Evolutionary conservation across 2,329 filamentous ascomycete genomes (phyloP), one percentile per base, ranked within the genome.

Genomic region (Phyllosticta citriasiana): DNA sequence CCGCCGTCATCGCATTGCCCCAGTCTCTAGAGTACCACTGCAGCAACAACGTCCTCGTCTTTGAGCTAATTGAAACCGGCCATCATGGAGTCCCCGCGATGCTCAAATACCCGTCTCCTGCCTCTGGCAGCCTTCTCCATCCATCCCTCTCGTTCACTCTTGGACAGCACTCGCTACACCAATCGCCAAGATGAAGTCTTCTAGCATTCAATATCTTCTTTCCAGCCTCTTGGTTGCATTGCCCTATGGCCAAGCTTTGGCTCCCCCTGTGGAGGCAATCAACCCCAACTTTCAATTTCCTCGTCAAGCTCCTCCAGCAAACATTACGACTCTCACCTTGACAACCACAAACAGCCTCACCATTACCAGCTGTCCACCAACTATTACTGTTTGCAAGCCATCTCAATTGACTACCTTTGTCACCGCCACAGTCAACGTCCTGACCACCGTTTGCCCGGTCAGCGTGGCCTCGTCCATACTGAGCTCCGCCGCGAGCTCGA

Each of bases 371-470:
- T 64, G 67, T 52, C 62, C 64, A 22, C 56, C 66, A 24, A 65
- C 63, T 8, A 62, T 70, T 7, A 67, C 65, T 40, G 63, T 66
- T 47, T 66, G 65, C 58, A 65, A 68, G 9, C 63, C 65, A 12
- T 19, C 16, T 6, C 58, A 60, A 7, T 64, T 64, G 56, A 67
- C 65, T 2, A 33, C 62, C 10, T 53, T 65, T 30, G 57, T 64
- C 10, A 64, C 66, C 59, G 62, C 62, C 0, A 65, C 62, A n/a
- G 62, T 62, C 35, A 60, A 59, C 16, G 54, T 62, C 26, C 57
- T 59, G 14, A 66, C 64, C 51, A 65, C 64, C n/a, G 62, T 67
- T 35, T 65, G 62, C 53, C 62, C 62, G 6, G 51, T 61, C 26
- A 58, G 47, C 19, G 51, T 47, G 40, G 40, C 40, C 40, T 47